Conservation (phyloP, 176 grass and related monocot species). For the Carex myosuroides region DNA sequence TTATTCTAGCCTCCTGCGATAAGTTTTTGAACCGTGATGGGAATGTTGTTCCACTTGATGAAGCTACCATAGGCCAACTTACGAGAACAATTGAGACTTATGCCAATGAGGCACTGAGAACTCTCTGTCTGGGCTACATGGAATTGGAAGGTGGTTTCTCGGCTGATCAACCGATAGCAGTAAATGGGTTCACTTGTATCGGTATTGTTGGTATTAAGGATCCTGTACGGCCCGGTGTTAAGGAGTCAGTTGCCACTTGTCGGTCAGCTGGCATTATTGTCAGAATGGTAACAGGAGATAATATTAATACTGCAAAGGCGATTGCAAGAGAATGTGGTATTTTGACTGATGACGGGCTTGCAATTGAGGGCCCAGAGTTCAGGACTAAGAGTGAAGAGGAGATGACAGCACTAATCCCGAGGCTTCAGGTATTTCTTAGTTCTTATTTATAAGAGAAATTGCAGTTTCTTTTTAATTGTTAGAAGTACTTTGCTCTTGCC, state of each 20-base stretch:
- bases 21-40: slow-evolving; percentile 68
- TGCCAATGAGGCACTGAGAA: slow-evolving; percentile 86
- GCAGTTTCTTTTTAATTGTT: neutral
- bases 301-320: slow-evolving; percentile 95
- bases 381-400: slow-evolving; percentile 61
- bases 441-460: neutral
- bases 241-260: slow-evolving; percentile 88
- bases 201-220: slow-evolving; percentile 96
- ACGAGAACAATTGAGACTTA: slow-evolving; percentile 64
- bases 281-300: slow-evolving; percentile 97
- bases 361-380: slow-evolving; percentile 88
- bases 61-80: slow-evolving; percentile 40
- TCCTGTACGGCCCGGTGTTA: slow-evolving; percentile 75
- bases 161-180: slow-evolving; percentile 49
- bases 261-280: slow-evolving; percentile 89
- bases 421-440: slow-evolving; percentile 52
- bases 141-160: slow-evolving; percentile 55
- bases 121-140: slow-evolving; percentile 80
- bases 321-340: slow-evolving; percentile 96
- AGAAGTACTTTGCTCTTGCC: neutral
- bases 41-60: slow-evolving; percentile 47
- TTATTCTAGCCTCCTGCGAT: slow-evolving; percentile 73
- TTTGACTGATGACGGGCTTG: slow-evolving; percentile 74
- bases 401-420: slow-evolving; percentile 60
- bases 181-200: slow-evolving; percentile 77